Evolutionary conservation across 1,284 basidiomycete genomes (phyloP).

Genomic region (Leccinum laetum): DNA sequence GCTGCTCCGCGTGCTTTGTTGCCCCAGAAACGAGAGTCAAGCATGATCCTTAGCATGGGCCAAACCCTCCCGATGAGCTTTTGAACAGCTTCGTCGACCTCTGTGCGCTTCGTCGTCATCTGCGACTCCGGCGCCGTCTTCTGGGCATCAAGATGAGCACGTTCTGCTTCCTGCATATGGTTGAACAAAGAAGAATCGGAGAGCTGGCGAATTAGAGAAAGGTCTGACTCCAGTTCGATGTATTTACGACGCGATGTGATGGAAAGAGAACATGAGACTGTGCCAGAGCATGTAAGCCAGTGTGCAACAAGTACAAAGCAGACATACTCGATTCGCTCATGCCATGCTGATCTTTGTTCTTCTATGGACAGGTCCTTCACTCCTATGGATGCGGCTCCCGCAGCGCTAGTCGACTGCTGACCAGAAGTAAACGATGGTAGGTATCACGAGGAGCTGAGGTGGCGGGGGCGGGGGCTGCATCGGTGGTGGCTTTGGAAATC

Average conservation of each 20-base stretch:
- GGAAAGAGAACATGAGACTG: conserved; percentile 33
- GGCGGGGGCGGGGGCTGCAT: conserved; percentile 20
- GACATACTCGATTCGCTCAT: no score
- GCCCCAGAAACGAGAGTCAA: no score
- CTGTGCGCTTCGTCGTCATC: conserved; percentile 26
- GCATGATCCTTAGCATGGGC: conserved; percentile 15
- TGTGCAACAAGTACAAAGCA: no score
- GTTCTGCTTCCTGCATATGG: conserved; percentile 16
- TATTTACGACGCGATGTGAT: conserved; percentile 28
- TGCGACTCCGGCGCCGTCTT: conserved; percentile 24
- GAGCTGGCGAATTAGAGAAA: conserved; percentile 19
- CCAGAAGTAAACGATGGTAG: conserved; percentile 22
- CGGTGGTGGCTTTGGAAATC: conserved; percentile 12
- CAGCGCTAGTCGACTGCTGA: no score
- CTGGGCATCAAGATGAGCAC: conserved; percentile 17
- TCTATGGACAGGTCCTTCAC: no score
- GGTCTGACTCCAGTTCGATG: no score
- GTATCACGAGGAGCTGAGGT: conserved; percentile 16
- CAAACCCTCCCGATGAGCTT: conserved; percentile 30
- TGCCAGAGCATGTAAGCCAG: neutral
- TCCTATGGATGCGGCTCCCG: no score
- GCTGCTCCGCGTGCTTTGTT: no score
- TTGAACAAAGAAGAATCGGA: conserved; percentile 20
- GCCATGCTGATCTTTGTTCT: no score
- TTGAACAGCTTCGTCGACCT: conserved; percentile 28